Evolutionary conservation across 2,329 filamentous ascomycete species (phyloP).

Genomic region (Botryosphaeria dothidea): DNA sequence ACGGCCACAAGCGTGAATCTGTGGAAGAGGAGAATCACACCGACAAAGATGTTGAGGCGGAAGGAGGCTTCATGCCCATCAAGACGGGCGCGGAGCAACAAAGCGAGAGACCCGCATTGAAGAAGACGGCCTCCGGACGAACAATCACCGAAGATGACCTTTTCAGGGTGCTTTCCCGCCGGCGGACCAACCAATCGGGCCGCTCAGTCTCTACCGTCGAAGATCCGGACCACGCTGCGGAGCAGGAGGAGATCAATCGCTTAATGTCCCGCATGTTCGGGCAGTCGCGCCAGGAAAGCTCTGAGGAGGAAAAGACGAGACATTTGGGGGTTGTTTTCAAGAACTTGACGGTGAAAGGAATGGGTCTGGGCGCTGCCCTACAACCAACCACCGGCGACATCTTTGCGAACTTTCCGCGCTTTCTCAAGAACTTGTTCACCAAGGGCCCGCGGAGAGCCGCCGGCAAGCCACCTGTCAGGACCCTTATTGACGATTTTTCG

Average conservation of each 20-base stretch:
- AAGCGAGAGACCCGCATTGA: not conserved
- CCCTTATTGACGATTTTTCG: constrained; percentile 65
- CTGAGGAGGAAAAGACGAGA: constrained; percentile 68
- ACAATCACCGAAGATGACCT: constrained; percentile 54
- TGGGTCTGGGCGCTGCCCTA: constrained; percentile 62
- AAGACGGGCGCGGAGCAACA: constrained; percentile 22
- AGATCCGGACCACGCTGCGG: constrained; percentile 23
- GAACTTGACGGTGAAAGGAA: constrained; percentile 63
- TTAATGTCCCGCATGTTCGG: constrained; percentile 74
- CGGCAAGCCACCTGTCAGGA: constrained; percentile 59
- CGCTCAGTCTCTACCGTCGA: not conserved
- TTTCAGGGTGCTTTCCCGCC: constrained; percentile 51
- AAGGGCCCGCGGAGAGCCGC: constrained; percentile 40
- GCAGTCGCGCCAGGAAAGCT: constrained; percentile 61
- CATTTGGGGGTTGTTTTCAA: constrained; percentile 70
- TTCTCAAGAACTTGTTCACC: constrained; percentile 54
- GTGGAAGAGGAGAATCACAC: constrained; percentile 9
- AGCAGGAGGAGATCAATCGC: constrained; percentile 58
- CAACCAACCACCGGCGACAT: constrained; percentile 64
- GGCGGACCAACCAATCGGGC: constrained; percentile 44
- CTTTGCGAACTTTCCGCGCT: constrained; percentile 57
- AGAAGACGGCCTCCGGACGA: constrained; percentile 20
- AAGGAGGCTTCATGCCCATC: constrained; percentile 26
- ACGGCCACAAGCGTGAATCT: constrained; percentile 1
- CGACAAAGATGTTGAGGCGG: constrained; percentile 28